Evolutionary conservation across 1,284 basidiomycete genomes (phyloP).

Genomic region (Exobasidium rhododendri): DNA sequence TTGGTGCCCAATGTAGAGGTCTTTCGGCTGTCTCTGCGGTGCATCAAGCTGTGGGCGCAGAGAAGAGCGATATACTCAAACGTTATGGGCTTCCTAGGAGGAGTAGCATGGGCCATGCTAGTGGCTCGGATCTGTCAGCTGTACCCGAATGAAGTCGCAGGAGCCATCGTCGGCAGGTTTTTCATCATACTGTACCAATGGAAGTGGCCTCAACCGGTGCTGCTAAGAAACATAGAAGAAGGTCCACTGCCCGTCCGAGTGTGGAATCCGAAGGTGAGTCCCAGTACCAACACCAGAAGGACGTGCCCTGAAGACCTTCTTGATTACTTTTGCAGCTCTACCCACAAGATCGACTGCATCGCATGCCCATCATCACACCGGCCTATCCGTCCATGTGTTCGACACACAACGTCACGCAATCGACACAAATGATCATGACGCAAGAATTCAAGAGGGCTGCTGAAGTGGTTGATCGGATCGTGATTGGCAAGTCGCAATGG

Average conservation of each 20-base stretch:
- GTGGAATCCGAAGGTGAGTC: constrained; percentile 80
- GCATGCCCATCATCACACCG: constrained; percentile 99
- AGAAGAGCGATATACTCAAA: constrained; percentile 91
- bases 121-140: constrained; percentile 98
- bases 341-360: constrained; percentile 84
- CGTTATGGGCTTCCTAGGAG: constrained; percentile 94
- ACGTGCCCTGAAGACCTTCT: neutral
- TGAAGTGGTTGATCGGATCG: constrained; percentile 87
- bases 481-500: constrained; percentile 81
- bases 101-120: constrained; percentile 97
- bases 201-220: constrained; percentile 96
- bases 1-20: constrained; percentile 91
- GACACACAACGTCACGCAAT: constrained; percentile 94
- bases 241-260: constrained; percentile 88
- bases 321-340: constrained; percentile 62
- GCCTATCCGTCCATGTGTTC: constrained; percentile 99
- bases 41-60: constrained; percentile 97
- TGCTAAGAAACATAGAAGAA: constrained; percentile 86
- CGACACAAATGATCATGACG: constrained; percentile 94
- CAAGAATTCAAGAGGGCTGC: constrained; percentile 92
- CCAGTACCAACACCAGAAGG: constrained; percentile 18
- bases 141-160: constrained; percentile 90
- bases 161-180: constrained; percentile 92
- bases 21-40: constrained; percentile 88
- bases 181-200: constrained; percentile 97